Base-by-base conservation (phyloP, 192 early-diverging fungal genomes). In the Paraglomus brasilianum region DNA sequence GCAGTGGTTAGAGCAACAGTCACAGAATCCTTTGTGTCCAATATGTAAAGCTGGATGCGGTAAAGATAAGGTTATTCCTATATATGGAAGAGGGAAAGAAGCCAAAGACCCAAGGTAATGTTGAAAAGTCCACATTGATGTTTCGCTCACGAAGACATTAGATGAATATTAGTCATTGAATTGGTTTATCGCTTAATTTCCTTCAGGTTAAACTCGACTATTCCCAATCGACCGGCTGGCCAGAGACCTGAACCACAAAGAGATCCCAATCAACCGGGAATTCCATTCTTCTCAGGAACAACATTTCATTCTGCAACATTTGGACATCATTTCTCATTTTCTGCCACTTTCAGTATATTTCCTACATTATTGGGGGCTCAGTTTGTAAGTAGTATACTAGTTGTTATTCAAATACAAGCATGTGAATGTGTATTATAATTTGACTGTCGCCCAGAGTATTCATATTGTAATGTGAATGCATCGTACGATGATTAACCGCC, bases 21-120 rank as follows among this genome's bases (percentile, higher is more conserved):
- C 79, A 8, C 83, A 78, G 30, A 91, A 89, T 65, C 88, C 89
- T 24, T 86, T 88, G 1, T 93, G 91, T 53, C 91, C 91, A 5
- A 90, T 93, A 14, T 93, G 91, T 66, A 93, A 93, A 74, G 91
- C 90, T 1, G 91, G 91, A 42, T 91, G 90, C 75, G 89, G 87
- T 19, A 86, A 88, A 68, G 89, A 91, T 44, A 91, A 93, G 69
- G 89, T 93, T 21, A 91, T 93, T 66, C 91, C 91, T 0, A 83
- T 93, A 39, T 93, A 93, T 66, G 90, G 90, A 21, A 85, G 91
- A 39, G 91, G 91, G 36, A 85, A 83, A 69, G 88, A 91, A 66
- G 84, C 85, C 52, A 84, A 85, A 64, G 91, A 93, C 66, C 91
- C 91, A 60, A 84, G 85, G 84, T 86, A 80, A 71, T 4, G 3